Evolutionary conservation across 768 basidiomycete species (phyloP).

Genomic region (Xerocomellus intermedius): DNA sequence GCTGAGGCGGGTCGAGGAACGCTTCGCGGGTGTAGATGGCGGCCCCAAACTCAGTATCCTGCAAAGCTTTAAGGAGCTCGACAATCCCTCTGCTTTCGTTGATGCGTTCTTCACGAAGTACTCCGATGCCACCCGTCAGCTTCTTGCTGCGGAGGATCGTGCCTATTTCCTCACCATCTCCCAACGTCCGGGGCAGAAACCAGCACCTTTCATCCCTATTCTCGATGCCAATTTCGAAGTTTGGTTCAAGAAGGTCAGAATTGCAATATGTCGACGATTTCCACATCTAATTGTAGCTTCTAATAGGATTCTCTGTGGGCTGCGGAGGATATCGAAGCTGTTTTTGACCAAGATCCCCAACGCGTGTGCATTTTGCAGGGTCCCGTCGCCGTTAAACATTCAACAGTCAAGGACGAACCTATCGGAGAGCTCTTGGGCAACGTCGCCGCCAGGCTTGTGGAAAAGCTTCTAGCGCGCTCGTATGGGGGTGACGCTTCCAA

Average conservation of each 20-base stretch:
- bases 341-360: conserved; percentile 98
- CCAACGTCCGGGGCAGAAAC: conserved; percentile 96
- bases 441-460: conserved; percentile 74
- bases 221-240: conserved; percentile 92
- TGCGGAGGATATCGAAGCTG: conserved; percentile 96
- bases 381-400: conserved; percentile 90
- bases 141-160: conserved; percentile 89
- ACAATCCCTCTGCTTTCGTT: conserved; percentile 78
- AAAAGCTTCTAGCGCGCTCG: conserved; percentile 72
- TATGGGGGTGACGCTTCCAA: conserved; percentile 74
- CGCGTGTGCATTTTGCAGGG: conserved; percentile 97
- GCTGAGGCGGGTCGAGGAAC: conserved; percentile 92
- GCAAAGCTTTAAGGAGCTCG: conserved; percentile 78
- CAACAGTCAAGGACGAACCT: conserved; percentile 87
- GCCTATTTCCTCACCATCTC: conserved; percentile 95
- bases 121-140: conserved; percentile 76
- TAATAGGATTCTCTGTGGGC: conserved; percentile 93
- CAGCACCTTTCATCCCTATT: conserved; percentile 96
- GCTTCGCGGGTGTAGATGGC: conserved; percentile 88
- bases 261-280: background rate
- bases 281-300: conserved; percentile 10
- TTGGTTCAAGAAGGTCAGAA: conserved; percentile 97
- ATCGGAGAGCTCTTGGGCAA: conserved; percentile 89
- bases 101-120: conserved; percentile 83
- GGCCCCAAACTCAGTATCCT: conserved; percentile 80